These are phyloP conservation scores for Acanthochlamys bracteata DNA, from an alignment of 106 monocot genomes.

Conservation along the genomic window DNA sequence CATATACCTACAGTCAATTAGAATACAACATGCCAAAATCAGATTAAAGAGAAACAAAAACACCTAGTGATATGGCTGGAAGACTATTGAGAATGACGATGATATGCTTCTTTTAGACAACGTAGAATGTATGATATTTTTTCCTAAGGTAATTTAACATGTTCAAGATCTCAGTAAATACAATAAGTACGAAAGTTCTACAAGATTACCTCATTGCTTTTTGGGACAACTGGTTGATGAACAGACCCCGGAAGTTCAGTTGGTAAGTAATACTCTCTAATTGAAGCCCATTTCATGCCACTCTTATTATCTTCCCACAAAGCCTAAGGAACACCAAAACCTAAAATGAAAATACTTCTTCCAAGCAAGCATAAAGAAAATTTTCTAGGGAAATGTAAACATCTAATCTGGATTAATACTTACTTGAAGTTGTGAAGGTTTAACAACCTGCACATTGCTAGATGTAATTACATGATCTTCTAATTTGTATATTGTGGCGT, in stretches of 20 bases:
- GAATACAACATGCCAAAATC: too few relatives aligned
- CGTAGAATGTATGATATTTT: too few relatives aligned
- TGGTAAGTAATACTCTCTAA: neutral
- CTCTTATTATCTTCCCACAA: neutral
- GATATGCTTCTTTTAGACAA: too few relatives aligned
- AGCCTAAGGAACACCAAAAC: neutral
- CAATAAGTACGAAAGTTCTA: too few relatives aligned
- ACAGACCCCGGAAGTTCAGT: neutral
- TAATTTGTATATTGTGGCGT: constrained; percentile 35
- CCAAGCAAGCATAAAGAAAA: neutral
- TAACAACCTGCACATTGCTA: neutral
- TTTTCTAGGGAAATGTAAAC: neutral
- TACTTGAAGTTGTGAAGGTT: neutral
- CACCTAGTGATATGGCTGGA: too few relatives aligned
- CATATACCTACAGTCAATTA: too few relatives aligned
- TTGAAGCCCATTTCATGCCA: neutral
- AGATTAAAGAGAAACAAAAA: too few relatives aligned
- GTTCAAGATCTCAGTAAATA: too few relatives aligned
- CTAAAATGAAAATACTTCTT: neutral
- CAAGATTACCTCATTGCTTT: neutral
- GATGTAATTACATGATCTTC: neutral
- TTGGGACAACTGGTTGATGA: neutral
- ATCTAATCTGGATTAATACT: neutral
- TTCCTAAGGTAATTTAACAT: too few relatives aligned
- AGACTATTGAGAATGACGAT: too few relatives aligned